phyloP scores from a whole-genome alignment of 2,329 filamentous ascomycete genomes.

The Chalara sp. region DNA sequence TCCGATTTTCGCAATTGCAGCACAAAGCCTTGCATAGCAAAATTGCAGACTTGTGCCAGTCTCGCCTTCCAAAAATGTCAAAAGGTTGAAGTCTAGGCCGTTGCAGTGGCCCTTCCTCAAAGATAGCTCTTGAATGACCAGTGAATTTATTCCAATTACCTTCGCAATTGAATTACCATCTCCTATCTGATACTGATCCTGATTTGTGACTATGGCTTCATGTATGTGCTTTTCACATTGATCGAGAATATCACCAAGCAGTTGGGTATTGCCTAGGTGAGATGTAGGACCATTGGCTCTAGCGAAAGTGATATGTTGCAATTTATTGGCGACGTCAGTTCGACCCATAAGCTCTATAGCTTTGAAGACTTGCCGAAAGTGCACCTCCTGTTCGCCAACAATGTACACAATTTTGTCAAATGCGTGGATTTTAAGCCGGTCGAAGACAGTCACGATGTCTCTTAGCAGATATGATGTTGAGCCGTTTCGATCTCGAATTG shows the following conservation, averaged over 20 bases:
- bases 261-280: background rate
- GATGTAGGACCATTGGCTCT: background rate
- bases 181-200: background rate
- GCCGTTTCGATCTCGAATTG: constrained; percentile 56
- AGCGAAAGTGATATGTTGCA: constrained; percentile 2
- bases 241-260: constrained; percentile 3
- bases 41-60: constrained; percentile 61
- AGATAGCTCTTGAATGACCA: constrained; percentile 58
- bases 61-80: constrained; percentile 61
- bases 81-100: constrained; percentile 58
- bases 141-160: constrained; percentile 1
- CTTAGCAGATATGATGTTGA: constrained; percentile 63
- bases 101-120: constrained; percentile 61
- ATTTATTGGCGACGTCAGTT: background rate
- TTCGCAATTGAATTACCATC: background rate
- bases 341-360: constrained; percentile 1
- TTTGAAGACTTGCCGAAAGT: constrained; percentile 38
- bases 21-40: constrained; percentile 53
- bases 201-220: background rate
- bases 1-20: constrained; percentile 13
- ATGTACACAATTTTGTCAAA: constrained; percentile 66
- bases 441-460: constrained; percentile 59
- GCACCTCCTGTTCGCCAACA: constrained; percentile 58
- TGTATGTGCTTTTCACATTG: constrained; percentile 1
- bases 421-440: constrained; percentile 54